Percentiles rank a stretch among this genome's conserved stretches.
Evolutionary conservation across 2,329 filamentous ascomycete genomes (phyloP).

Genomic region (Beauveria pseudobassiana): DNA sequence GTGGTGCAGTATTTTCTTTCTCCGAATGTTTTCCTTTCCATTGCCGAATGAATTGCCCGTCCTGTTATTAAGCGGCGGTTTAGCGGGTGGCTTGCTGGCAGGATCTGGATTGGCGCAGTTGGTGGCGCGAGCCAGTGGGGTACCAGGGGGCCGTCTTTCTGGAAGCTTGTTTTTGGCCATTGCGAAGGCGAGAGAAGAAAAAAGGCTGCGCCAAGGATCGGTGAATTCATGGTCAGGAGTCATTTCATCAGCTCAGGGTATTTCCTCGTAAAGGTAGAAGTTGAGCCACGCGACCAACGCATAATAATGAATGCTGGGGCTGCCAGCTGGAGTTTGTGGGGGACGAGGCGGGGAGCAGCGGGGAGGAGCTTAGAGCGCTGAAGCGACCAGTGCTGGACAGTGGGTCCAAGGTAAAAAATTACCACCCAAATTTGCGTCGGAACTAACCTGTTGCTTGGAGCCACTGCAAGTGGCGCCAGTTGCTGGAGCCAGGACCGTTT

Average conservation of each 20-base stretch:
- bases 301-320: background rate
- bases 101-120: background rate
- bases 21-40: background rate
- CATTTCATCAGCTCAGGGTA: background rate
- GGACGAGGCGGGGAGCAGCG: background rate
- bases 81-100: background rate
- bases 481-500: no score
- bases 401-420: no score
- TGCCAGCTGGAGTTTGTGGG: conserved; percentile 5
- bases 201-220: background rate
- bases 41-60: background rate
- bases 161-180: background rate
- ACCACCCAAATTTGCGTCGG: no score
- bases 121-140: background rate
- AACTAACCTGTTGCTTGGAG: no score
- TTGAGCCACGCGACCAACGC: background rate
- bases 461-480: no score
- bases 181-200: background rate
- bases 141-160: background rate
- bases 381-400: background rate
- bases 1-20: background rate
- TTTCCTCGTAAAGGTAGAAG: background rate
- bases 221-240: background rate
- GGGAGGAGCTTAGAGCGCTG: background rate
- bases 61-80: background rate